Base-by-base conservation (phyloP, 106 monocot genomes). In the Dioscorea dumetorum region DNA sequence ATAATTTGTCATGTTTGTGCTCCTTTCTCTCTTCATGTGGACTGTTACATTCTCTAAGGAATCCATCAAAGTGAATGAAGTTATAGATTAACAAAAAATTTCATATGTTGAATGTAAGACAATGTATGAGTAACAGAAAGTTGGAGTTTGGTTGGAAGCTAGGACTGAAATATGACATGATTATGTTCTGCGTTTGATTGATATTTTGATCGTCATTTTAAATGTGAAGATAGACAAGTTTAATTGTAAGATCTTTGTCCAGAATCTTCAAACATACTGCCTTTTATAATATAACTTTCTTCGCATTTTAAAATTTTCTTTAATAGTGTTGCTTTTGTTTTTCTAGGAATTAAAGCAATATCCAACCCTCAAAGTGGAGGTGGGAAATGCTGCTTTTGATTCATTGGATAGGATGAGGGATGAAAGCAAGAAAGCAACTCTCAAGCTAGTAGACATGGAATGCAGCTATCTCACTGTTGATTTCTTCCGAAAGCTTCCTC, bases 401-500 rank as follows among this genome's bases (percentile, higher is more conserved):
- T 74, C 85, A 18, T 59, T 85, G 54, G 85, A 85, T 8, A 78
- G 78, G 57, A 81, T 85, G 74, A 74, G 75, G 50, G 85, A 81
- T 9, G 85, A 85, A 64, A 74, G 85, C 75, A 74, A 72, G 72
- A 85, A 85, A 60, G 77, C 85, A 41, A 81, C 81, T 24, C 75
- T 85, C 28, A 78, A 81, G 31, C 63, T 85, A 17, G 85, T 85
- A 22, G 85, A 85, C 33, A 85, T 85, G 85, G 85, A 85, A 24
- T 68, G 81, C 34, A 77, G 74, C 72, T 85, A 85, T 72, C 64
- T 85, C 20, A 85, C 85, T n/a, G 85, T 85, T 48, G 85, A 85
- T 59, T 85, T 85, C 77, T 85, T 85, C 68, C 62, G 85, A 52
- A 85, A 81, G 62, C 81, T 85, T 56, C 85, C 85, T 60, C 70